Evolutionary conservation across 306 rosid genomes (phyloP), one percentile per base, ranked within the genome.

Genomic region (Vigna unguiculata): DNA sequence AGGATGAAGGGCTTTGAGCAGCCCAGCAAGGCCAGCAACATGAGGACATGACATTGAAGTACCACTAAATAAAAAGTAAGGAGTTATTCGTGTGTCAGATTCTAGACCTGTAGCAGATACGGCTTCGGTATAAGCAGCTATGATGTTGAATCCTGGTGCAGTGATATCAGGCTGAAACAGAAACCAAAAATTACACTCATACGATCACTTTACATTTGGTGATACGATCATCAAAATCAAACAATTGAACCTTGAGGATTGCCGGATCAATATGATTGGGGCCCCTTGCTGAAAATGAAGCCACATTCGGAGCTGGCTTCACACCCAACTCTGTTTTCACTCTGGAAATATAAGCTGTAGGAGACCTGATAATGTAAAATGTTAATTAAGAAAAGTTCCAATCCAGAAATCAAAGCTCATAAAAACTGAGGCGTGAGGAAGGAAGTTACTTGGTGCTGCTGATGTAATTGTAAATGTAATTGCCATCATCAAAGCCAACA

Each of bases 251-350:
- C 98, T 93, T 91, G 43, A 91, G 87, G 65, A 93, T 59, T 19
- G 80, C 9, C 41, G 79, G 69, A 43, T 79, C 92, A 40, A 91
- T 2, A 4, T 0, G 0, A 71, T 63, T 87, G 20, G 98, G 98
- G 1, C 98, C 98, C 48, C 96, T 86, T 17, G 95, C 81, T 34
- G 98, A 93, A 85, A 91, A 91, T 20, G 84, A 2, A 71, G 91
- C 93, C 72, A 93, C 17, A 19, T 34, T 0, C 10, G 96, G 96
- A 34, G 93, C 69, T 38, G 89, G 87, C 40, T 83, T 80, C 32
- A 7, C 7, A 22, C 79, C 87, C 4, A 85, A 5, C 49, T 64
- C 48, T 19, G 96, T 89, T 57, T 30, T 75, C 41, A 69, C 86
- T 1, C 5, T 66, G 59, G 87, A 81, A 25, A 91, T 73, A 80